Evolutionary conservation across 441 rosid species (phyloP).

Genomic region (Populus hybrid): DNA sequence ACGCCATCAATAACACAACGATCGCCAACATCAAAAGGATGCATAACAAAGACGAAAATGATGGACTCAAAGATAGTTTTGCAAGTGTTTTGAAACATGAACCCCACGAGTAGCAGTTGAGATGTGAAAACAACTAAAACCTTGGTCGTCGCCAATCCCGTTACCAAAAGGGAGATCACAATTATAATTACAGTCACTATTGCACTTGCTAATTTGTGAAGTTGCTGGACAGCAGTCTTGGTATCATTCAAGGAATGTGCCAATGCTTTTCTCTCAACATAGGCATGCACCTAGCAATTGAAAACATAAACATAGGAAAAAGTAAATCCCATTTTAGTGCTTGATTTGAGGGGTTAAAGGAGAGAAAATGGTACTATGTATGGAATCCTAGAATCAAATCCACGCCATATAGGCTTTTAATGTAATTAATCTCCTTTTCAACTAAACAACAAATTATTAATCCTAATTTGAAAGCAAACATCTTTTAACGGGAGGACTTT

Average conservation of each 20-base stretch:
- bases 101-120: slow-evolving; percentile 38
- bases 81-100: slow-evolving; percentile 49
- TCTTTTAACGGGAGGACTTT: too few species aligned
- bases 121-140: slow-evolving; percentile 34
- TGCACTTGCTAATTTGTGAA: slow-evolving; percentile 41
- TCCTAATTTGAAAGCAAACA: too few species aligned
- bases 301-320: background rate
- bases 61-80: slow-evolving; percentile 45
- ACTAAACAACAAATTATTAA: too few species aligned
- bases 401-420: too few species aligned
- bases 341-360: too few species aligned
- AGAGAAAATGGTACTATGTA: too few species aligned
- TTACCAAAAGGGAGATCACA: slow-evolving; percentile 36
- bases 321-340: too few species aligned
- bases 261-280: slow-evolving; percentile 40
- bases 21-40: slow-evolving; percentile 54
- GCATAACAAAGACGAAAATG: slow-evolving; percentile 46
- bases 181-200: slow-evolving; percentile 28
- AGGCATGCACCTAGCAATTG: slow-evolving; percentile 34
- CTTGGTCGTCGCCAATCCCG: slow-evolving; percentile 40
- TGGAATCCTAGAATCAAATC: too few species aligned
- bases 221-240: slow-evolving; percentile 44
- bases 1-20: slow-evolving; percentile 55
- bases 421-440: too few species aligned
- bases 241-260: slow-evolving; percentile 45